A percentile compares a stretch with the other conserved stretches of the same genome.
phyloP scores from a whole-genome alignment of 1,139 yeast species.

The Debaryomycetaceae sp. region DNA sequence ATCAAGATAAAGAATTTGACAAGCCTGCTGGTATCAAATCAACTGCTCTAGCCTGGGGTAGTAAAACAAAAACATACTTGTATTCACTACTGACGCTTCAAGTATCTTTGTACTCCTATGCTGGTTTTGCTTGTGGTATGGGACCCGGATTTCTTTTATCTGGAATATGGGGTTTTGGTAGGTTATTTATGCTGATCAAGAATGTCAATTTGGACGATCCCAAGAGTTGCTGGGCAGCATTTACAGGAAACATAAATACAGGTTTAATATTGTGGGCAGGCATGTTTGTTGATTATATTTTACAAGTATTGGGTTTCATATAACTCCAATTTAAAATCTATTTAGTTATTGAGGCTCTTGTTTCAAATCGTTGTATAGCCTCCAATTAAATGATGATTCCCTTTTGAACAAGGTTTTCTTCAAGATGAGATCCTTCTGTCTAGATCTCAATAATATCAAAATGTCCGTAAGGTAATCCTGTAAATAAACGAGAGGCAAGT shows the following conservation, averaged over 20 bases:
- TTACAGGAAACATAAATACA: constrained; percentile 71
- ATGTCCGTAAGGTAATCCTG: constrained; percentile 22
- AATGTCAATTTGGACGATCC: constrained; percentile 79
- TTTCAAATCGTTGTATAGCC: constrained; percentile 13
- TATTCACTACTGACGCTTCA: constrained; percentile 65
- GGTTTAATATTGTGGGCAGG: constrained; percentile 81
- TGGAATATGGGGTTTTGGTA: constrained; percentile 62
- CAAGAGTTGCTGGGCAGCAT: constrained; percentile 75
- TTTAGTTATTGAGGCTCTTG: neutral
- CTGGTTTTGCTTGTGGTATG: constrained; percentile 79
- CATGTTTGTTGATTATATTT: constrained; percentile 66
- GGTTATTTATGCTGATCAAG: constrained; percentile 63
- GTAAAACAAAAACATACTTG: constrained; percentile 65
- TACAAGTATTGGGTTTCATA: constrained; percentile 38
- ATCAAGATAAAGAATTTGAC: constrained; percentile 91
- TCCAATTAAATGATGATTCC: constrained; percentile 20
- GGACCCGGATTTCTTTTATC: constrained; percentile 82
- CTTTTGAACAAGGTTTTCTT: constrained; percentile 28
- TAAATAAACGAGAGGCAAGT: constrained; percentile 31
- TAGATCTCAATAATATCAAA: constrained; percentile 19
- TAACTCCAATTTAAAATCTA: neutral
- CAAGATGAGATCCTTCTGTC: constrained; percentile 17
- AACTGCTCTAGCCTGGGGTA: constrained; percentile 93
- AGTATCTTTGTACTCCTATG: constrained; percentile 56
- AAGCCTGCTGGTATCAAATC: constrained; percentile 87